phyloP scores from a whole-genome alignment of 495 filamentous ascomycete species.

The Pyrenula aspistea region DNA sequence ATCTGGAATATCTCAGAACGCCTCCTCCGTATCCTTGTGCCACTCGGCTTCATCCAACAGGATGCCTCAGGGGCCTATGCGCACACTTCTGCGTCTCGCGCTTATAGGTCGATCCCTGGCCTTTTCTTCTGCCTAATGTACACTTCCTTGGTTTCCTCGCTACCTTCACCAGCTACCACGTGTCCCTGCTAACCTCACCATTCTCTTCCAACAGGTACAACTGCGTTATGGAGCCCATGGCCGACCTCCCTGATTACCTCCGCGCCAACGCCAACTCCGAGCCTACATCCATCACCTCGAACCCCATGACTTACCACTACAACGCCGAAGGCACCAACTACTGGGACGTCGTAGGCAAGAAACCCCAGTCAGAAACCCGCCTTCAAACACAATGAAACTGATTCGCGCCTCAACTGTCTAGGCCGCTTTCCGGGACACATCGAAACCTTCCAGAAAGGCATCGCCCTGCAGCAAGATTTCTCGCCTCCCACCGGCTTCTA shows the following conservation, averaged over 20 bases:
- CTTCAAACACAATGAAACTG: too few species aligned
- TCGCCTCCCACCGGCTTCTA: neutral
- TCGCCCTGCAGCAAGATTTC: neutral
- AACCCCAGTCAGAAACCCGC: too few species aligned
- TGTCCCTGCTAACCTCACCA: too few species aligned
- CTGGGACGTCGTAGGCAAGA: neutral
- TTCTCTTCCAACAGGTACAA: neutral
- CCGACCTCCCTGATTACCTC: neutral
- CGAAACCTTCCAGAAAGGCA: neutral
- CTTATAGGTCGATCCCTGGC: neutral
- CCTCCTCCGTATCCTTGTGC: neutral
- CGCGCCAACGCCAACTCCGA: neutral
- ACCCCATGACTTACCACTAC: neutral
- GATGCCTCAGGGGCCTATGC: neutral
- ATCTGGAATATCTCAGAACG: neutral
- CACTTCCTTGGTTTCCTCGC: neutral
- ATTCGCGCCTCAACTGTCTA: too few species aligned
- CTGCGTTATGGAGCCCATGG: neutral
- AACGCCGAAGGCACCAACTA: neutral
- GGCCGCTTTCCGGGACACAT: neutral
- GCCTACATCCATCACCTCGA: neutral
- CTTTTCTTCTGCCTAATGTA: neutral
- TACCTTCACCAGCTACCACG: too few species aligned
- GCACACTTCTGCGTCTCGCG: neutral
- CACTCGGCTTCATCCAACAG: neutral